Conservation (phyloP, 805 yeast genomes). For the Saturnispora sanitii region DNA sequence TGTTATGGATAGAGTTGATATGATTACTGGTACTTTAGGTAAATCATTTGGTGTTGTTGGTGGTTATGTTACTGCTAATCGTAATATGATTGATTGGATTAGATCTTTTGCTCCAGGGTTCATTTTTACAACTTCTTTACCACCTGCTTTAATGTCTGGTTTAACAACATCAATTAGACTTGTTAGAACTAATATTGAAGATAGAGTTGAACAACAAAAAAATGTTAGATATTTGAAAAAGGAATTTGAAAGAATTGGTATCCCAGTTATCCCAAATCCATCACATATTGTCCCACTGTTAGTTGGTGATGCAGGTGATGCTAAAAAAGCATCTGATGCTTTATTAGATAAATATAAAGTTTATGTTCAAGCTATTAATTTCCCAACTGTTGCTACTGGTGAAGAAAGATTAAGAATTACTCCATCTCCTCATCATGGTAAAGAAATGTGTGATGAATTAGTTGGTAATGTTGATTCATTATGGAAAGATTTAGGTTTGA, state of each 20-base stretch:
- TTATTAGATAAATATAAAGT: constrained; percentile 75
- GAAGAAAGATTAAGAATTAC: constrained; percentile 94
- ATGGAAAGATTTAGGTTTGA: constrained; percentile 63
- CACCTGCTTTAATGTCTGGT: constrained; percentile 98
- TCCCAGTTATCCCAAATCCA: constrained; percentile 96
- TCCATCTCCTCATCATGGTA: constrained; percentile 96
- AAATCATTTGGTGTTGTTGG: constrained; percentile 97
- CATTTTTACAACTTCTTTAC: constrained; percentile 91
- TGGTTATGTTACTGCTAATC: constrained; percentile 90
- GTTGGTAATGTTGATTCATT: constrained; percentile 73
- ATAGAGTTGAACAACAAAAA: constrained; percentile 75
- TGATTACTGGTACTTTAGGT: constrained; percentile 96
- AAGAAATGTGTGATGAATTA: constrained; percentile 64
- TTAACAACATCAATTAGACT: constrained; percentile 78
- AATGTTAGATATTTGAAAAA: constrained; percentile 80
- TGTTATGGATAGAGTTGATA: constrained; percentile 83
- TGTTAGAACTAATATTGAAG: constrained; percentile 66
- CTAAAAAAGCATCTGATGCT: constrained; percentile 84
- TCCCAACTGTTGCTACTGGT: constrained; percentile 95
- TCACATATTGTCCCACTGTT: constrained; percentile 94
- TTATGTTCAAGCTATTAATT: constrained; percentile 96
- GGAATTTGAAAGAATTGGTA: constrained; percentile 56
- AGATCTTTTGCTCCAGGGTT: constrained; percentile 96
- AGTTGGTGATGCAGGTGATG: constrained; percentile 89
- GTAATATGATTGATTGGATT: constrained; percentile 82